Conservation (phyloP, 2,329 filamentous ascomycete genomes). For the Gremmenia infestans region DNA sequence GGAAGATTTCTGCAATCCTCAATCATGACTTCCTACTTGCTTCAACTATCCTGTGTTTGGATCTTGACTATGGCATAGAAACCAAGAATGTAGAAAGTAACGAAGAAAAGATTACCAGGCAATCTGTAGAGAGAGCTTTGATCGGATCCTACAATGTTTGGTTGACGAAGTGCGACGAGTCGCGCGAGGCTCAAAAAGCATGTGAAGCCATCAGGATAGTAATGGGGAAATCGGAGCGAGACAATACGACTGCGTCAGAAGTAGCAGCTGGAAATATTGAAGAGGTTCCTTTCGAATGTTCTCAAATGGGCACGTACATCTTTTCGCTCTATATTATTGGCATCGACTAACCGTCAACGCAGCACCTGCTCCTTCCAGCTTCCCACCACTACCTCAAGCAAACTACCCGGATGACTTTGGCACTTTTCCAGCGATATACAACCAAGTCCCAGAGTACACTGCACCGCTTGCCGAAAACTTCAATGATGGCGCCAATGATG, state of each 20-base stretch:
- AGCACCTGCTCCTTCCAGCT: background rate
- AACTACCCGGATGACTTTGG: background rate
- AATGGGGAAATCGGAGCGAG: background rate
- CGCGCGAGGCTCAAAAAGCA: conserved; percentile 9
- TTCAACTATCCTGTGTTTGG: conserved; percentile 49
- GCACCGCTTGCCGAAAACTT: background rate
- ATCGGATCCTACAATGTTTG: conserved; percentile 4
- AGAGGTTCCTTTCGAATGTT: background rate
- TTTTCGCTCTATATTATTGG: no score
- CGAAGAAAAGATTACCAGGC: background rate
- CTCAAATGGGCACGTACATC: background rate
- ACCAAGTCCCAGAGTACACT: no score
- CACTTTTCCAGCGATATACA: background rate
- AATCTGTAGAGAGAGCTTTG: conserved; percentile 1
- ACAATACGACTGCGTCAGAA: background rate
- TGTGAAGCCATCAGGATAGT: conserved; percentile 7
- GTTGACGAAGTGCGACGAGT: conserved; percentile 1
- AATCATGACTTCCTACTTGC: conserved; percentile 57
- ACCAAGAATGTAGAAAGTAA: background rate
- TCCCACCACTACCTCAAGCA: background rate
- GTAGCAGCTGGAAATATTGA: background rate
- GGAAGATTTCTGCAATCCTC: conserved; percentile 53
- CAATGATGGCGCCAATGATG: background rate
- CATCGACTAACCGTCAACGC: no score
- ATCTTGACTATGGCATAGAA: conserved; percentile 2